These are phyloP conservation scores for Chlorella ohadii DNA, from an alignment of 139 green algal genomes.

Conservation along the genomic window DNA sequence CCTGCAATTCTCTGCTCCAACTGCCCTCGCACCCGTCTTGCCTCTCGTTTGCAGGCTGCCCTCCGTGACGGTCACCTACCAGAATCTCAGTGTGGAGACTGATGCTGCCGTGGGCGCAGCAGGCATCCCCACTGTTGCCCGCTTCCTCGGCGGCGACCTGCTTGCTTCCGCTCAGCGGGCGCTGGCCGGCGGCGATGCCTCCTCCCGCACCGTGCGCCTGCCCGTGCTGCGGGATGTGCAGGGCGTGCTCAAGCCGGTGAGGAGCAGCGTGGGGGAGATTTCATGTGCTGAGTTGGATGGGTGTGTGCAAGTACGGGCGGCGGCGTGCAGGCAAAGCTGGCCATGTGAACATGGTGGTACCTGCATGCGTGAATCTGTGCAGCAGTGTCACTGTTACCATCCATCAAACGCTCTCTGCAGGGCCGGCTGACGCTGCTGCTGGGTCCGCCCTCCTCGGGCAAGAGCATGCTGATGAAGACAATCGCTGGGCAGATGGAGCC, in stretches of 20 bases:
- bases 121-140: slow-evolving; percentile 53
- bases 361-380: no score
- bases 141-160: slow-evolving; percentile 22
- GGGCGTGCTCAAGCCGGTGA: slow-evolving; percentile 25
- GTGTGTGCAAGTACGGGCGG: no score
- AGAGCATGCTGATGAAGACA: slow-evolving; percentile 64
- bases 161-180: slow-evolving; percentile 60
- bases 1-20: no score
- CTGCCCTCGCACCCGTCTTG: no score
- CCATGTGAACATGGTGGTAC: no score
- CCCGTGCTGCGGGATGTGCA: slow-evolving; percentile 22
- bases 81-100: slow-evolving; percentile 61
- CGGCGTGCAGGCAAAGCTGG: no score
- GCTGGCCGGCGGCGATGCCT: background rate
- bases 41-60: slow-evolving; percentile 9
- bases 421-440: slow-evolving; percentile 56
- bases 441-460: slow-evolving; percentile 68
- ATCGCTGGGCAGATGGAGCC: slow-evolving; percentile 57
- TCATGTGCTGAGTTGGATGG: no score
- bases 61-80: slow-evolving; percentile 67
- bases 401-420: no score
- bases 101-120: slow-evolving; percentile 68
- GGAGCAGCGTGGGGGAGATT: background rate
- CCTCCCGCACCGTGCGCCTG: slow-evolving; percentile 16
- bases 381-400: no score